Conservation (phyloP, 2,329 filamentous ascomycete genomes). For the Aspergillus fumigatiaffinis region DNA sequence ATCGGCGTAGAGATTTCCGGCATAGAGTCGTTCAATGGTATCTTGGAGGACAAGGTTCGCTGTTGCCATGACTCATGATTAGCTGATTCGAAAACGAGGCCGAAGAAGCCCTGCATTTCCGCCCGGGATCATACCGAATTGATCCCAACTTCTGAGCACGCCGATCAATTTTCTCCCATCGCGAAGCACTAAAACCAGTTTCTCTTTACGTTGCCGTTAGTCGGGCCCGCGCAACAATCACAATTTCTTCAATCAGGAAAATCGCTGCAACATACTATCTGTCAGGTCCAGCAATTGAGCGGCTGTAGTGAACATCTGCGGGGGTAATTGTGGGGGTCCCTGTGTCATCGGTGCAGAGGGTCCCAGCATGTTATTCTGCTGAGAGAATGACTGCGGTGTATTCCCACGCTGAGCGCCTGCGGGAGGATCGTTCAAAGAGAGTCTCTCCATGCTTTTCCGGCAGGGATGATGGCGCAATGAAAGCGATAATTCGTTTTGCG, state of each 20-base stretch:
- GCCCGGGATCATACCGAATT: constrained; percentile 68
- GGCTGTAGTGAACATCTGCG: constrained; percentile 98
- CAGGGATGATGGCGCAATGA: constrained; percentile 8
- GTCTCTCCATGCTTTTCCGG: constrained; percentile 30
- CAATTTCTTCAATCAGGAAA: background rate
- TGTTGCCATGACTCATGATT: constrained; percentile 34
- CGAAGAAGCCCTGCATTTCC: background rate
- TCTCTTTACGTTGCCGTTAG: constrained; percentile 60
- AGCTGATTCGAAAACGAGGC: background rate
- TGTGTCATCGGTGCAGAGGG: constrained; percentile 26
- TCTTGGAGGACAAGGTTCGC: constrained; percentile 94
- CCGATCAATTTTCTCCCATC: constrained; percentile 94
- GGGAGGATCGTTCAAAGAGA: constrained; percentile 32
- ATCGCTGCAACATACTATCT: constrained; percentile 67
- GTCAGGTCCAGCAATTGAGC: constrained; percentile 93
- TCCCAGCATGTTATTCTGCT: constrained; percentile 25
- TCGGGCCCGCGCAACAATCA: background rate
- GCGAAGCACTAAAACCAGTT: constrained; percentile 84
- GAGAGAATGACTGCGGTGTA: constrained; percentile 24
- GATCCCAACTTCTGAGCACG: constrained; percentile 92
- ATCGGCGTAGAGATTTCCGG: constrained; percentile 72
- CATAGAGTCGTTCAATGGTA: constrained; percentile 84
- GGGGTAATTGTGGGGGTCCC: constrained; percentile 50
- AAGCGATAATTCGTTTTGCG: constrained; percentile 8
- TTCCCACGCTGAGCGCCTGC: constrained; percentile 25